phyloP scores from a whole-genome alignment of 1,284 basidiomycete species.

The Leccinum subfulvum region DNA sequence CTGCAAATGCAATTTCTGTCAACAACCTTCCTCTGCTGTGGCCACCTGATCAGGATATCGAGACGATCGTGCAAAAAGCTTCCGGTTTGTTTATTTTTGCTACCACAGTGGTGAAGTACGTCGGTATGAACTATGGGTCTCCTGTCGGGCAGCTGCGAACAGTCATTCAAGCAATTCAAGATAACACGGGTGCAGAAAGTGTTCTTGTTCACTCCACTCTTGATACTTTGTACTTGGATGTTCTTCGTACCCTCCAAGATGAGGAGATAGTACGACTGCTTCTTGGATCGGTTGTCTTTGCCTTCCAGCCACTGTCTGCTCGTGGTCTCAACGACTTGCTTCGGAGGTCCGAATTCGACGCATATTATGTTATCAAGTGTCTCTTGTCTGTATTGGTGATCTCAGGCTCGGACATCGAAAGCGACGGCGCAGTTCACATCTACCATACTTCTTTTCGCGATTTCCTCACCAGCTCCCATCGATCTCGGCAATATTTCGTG shows the following conservation, averaged over 20 bases:
- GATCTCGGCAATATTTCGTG: constrained; percentile 19
- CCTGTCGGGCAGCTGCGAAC: constrained; percentile 14
- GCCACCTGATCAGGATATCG: constrained; percentile 22
- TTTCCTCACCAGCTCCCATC: constrained; percentile 19
- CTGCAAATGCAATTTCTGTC: background rate
- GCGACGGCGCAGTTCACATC: constrained; percentile 14
- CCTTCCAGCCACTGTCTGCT: constrained; percentile 17
- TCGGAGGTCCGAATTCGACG: constrained; percentile 9
- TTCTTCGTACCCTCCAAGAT: constrained; percentile 14
- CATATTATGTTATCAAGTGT: constrained; percentile 8
- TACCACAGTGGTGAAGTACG: constrained; percentile 28
- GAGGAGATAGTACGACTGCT: constrained; percentile 12
- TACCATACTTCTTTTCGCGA: constrained; percentile 30
- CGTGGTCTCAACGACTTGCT: constrained; percentile 19
- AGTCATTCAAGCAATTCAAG: constrained; percentile 12
- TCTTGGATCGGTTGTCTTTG: constrained; percentile 19
- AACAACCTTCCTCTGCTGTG: constrained; percentile 8
- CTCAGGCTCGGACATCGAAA: constrained; percentile 8
- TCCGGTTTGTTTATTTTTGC: constrained; percentile 32
- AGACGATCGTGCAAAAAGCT: constrained; percentile 22
- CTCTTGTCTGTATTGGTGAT: constrained; percentile 20
- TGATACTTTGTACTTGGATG: constrained; percentile 21
- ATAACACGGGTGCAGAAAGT: constrained; percentile 5
- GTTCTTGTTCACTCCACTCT: constrained; percentile 17
- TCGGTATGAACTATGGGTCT: constrained; percentile 12